phyloP scores from a whole-genome alignment of 2,329 filamentous ascomycete genomes.

The Aspergillus fischeri region DNA sequence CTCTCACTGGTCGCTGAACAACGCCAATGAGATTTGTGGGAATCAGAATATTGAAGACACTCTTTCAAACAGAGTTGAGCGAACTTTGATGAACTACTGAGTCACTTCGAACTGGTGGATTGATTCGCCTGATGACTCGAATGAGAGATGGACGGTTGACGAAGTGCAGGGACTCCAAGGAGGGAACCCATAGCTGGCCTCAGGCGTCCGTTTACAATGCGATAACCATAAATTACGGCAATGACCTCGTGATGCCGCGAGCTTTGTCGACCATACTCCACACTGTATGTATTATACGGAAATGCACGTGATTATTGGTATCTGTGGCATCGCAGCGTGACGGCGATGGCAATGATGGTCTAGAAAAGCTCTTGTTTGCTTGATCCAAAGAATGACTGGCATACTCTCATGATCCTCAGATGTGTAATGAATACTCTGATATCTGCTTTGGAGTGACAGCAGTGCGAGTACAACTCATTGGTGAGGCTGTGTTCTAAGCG shows the following conservation, averaged over 20 bases:
- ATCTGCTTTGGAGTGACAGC: neutral
- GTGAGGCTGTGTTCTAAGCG: neutral
- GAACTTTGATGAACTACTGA: neutral
- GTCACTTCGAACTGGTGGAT: conserved; percentile 4
- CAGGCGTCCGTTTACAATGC: neutral
- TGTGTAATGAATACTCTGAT: neutral
- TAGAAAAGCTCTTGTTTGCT: neutral
- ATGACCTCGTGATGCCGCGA: neutral
- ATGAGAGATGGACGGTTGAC: conserved; percentile 2
- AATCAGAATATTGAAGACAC: neutral
- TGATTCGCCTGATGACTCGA: conserved; percentile 3
- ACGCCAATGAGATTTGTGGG: conserved; percentile 13
- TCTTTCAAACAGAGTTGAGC: conserved; percentile 3
- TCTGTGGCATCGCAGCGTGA: neutral
- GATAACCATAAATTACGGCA: neutral
- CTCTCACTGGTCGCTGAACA: conserved; percentile 20
- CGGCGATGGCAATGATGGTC: neutral
- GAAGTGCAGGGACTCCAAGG: neutral
- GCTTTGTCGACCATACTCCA: neutral
- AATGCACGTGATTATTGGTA: neutral
- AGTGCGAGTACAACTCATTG: neutral
- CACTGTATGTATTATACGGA: neutral
- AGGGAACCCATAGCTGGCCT: neutral
- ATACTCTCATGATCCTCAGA: neutral
- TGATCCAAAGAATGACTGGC: neutral